Evolutionary conservation across 805 yeast species (phyloP), one percentile per base, ranked within the genome.

Genomic region (Lachancea nothofagi): DNA sequence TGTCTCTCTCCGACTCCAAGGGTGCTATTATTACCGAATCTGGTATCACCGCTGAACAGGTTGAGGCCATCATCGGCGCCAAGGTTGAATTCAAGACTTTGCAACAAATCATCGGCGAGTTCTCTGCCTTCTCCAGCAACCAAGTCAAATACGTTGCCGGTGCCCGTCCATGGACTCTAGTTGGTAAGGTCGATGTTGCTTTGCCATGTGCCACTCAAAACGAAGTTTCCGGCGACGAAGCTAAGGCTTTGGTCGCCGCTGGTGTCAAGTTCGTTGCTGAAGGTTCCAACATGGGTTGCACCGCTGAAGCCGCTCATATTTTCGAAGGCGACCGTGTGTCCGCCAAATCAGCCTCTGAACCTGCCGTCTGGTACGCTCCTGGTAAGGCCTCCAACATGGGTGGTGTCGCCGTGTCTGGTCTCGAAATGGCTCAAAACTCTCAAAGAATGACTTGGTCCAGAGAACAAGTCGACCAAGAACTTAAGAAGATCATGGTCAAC

Each of bases 311-410:
- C 54, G 87, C 90, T 54, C 87, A 82, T 53, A 88, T 85, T 47
- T 90, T 89, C 58, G 98, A 90, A 78, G 85, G 83, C 57, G 78
- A 75, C 66, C 79, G 90, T 74, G 33, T 64, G 30, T 51, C 67
- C 39, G 66, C 68, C 42, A 49, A 68, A 40, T 46, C 69, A 23
- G 58, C 67, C 33, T 59, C 69, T 44, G 67, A 66, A 54, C 51
- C 58, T 33, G 71, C 78, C 47, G 85, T 88, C 69, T 90, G 98
- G 98, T 90, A 89, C 72, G 97, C 95, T 59, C 97, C 97, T 65
- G 97, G 97, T 71, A 90, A 90, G 79, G 97, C 97, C 55, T 90
- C 97, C 61, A 90, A 90, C 80, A 83, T 94, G 73, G 98, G 97
- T 73, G 98, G 98, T 80, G 98, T 90, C 57, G 95, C 96, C 44